Conservation (phyloP, 495 filamentous ascomycete genomes). For the Xylaria grammica region DNA sequence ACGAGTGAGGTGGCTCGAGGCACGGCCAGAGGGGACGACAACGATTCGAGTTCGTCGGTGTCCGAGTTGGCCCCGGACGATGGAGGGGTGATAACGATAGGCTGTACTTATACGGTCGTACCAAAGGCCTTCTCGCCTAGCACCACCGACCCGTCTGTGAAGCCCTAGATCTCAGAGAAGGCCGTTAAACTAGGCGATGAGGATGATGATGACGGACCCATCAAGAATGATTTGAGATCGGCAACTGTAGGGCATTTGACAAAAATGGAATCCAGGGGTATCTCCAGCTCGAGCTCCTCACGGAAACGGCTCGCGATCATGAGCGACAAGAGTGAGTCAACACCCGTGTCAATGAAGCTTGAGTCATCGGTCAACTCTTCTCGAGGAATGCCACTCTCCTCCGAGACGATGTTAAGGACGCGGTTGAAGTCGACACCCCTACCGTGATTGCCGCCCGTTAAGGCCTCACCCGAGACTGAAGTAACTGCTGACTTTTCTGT, state of each 20-base stretch:
- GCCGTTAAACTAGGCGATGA: neutral
- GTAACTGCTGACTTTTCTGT: neutral
- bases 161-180: neutral
- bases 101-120: neutral
- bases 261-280: neutral
- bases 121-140: neutral
- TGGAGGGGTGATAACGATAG: neutral
- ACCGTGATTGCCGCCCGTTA: neutral
- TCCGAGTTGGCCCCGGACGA: neutral
- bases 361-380: neutral
- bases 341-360: neutral
- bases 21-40: neutral
- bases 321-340: conserved; percentile 9
- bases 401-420: neutral
- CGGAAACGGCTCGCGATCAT: neutral
- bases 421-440: conserved; percentile 1
- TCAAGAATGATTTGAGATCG: neutral
- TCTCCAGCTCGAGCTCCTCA: neutral
- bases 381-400: neutral
- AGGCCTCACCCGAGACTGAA: neutral
- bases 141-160: neutral
- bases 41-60: neutral
- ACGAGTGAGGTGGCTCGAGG: neutral
- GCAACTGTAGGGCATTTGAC: neutral
- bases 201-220: neutral